A percentile compares a stretch with the other conserved stretches of the same genome.
Evolutionary conservation across 2,329 filamentous ascomycete genomes (phyloP).

Genomic region (Xenoacremonium recifei): DNA sequence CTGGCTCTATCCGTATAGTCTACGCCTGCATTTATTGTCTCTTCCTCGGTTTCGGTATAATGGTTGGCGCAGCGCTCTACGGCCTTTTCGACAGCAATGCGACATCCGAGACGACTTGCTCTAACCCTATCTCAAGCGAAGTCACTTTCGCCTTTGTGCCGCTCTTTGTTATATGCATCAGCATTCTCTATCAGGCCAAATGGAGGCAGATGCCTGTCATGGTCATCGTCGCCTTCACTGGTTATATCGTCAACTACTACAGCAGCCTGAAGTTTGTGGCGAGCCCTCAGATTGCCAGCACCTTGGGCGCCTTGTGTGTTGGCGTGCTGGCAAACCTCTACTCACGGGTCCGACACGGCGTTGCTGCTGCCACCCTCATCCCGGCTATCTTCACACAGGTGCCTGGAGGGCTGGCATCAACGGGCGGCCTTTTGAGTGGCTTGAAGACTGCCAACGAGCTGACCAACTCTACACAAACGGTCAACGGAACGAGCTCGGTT

Average conservation of each 20-base stretch:
- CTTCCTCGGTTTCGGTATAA: slow-evolving; percentile 71
- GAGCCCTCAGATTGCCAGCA: slow-evolving; percentile 74
- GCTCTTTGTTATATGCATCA: slow-evolving; percentile 69
- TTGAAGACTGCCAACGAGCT: slow-evolving; percentile 43
- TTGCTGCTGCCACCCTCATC: slow-evolving; percentile 46
- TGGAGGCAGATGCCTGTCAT: slow-evolving; percentile 79
- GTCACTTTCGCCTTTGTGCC: slow-evolving; percentile 71
- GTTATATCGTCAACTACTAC: slow-evolving; percentile 77
- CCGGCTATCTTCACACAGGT: slow-evolving; percentile 50
- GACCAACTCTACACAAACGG: slow-evolving; percentile 34
- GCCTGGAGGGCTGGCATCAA: slow-evolving; percentile 46
- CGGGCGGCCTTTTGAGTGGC: slow-evolving; percentile 45
- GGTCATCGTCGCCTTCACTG: slow-evolving; percentile 69
- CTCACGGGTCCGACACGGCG: slow-evolving; percentile 56
- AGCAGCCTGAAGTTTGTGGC: slow-evolving; percentile 62
- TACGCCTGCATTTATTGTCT: slow-evolving; percentile 74
- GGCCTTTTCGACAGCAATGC: slow-evolving; percentile 58
- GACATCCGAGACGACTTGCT: slow-evolving; percentile 42
- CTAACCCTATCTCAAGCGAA: slow-evolving; percentile 40
- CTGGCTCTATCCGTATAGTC: slow-evolving; percentile 71
- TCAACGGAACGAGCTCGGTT: slow-evolving; percentile 35
- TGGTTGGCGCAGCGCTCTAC: slow-evolving; percentile 63
- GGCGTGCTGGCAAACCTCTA: slow-evolving; percentile 78
- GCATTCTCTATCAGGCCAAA: slow-evolving; percentile 77
- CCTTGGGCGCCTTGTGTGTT: slow-evolving; percentile 72